Percentiles rank a stretch among this genome's conserved stretches.
Conservation (phyloP, 140 eudicot species). For the Oenanthe javanica region DNA sequence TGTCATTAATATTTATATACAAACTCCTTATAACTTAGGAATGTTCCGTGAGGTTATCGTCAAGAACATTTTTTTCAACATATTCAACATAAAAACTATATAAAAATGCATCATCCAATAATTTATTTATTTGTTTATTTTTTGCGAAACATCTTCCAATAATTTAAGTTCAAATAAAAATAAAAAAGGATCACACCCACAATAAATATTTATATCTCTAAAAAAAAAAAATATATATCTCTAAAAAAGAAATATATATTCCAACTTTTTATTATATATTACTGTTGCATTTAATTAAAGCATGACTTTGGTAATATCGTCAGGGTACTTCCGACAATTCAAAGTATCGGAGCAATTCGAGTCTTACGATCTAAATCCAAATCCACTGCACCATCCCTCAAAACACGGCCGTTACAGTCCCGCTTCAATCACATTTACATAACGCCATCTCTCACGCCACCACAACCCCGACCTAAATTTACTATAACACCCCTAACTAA, state of each 20-base stretch:
- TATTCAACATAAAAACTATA: too few relatives aligned
- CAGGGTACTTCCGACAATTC: background rate
- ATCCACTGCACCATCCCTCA: constrained; percentile 18
- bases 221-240: background rate
- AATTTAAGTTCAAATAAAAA: too few relatives aligned
- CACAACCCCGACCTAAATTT: constrained; percentile 13
- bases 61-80: too few relatives aligned
- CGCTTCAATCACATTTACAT: background rate
- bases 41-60: too few relatives aligned
- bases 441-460: constrained; percentile 22
- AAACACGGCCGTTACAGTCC: constrained; percentile 18
- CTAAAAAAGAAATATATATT: background rate
- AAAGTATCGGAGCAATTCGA: background rate
- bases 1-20: too few relatives aligned
- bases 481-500: constrained; percentile 49
- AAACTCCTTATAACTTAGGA: too few relatives aligned
- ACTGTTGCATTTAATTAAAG: too few relatives aligned
- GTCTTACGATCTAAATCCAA: constrained; percentile 18
- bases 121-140: too few relatives aligned
- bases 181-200: too few relatives aligned
- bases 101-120: too few relatives aligned
- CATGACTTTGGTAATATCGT: too few relatives aligned
- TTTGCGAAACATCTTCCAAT: too few relatives aligned
- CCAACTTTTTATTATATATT: background rate
- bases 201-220: background rate